These are phyloP conservation scores for Solanum appendiculatum DNA, from an alignment of 257 asterid genomes.

Conservation along the genomic window DNA sequence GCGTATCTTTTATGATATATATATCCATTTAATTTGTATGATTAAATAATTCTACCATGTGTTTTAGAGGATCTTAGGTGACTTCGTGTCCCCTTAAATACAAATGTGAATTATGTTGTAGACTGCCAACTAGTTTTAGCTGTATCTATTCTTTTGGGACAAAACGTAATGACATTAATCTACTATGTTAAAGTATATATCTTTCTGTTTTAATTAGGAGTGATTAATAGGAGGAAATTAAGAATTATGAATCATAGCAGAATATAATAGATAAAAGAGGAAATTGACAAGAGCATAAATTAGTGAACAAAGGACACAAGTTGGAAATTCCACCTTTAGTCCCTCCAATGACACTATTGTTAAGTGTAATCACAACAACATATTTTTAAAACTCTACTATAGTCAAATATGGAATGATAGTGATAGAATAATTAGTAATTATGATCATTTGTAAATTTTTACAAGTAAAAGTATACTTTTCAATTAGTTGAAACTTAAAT, in stretches of 20 bases:
- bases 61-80: neutral
- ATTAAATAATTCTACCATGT: neutral
- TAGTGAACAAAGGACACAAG: no score
- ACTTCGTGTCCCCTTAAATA: neutral
- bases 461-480: neutral
- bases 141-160: no score
- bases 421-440: neutral
- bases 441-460: neutral
- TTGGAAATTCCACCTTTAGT: neutral
- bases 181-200: neutral
- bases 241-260: neutral
- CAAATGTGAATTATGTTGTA: neutral
- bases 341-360: neutral
- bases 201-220: neutral
- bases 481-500: neutral
- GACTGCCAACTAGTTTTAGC: neutral
- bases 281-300: neutral
- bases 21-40: neutral
- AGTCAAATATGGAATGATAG: neutral
- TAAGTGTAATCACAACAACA: neutral
- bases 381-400: no score
- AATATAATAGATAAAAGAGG: neutral
- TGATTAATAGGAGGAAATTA: neutral
- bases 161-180: no score
- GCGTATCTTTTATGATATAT: neutral